Percentiles rank a stretch among this genome's conserved stretches.
phyloP scores from a whole-genome alignment of 129 eudicot species.

The Centrapalus pauciflorus region DNA sequence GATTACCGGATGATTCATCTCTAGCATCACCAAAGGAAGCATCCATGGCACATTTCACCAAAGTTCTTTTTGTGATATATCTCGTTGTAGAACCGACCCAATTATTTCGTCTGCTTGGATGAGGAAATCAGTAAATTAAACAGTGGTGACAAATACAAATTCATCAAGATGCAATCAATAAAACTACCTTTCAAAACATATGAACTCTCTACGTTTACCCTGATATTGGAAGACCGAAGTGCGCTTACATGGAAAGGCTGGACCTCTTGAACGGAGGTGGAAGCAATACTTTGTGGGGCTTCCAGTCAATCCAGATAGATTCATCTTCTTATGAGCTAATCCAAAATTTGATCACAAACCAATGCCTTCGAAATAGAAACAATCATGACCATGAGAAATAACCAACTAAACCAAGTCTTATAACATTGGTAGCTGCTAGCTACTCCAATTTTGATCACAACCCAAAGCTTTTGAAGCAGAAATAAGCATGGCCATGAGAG shows the following conservation, averaged over 20 bases:
- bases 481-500: not conserved
- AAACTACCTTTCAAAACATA: slow-evolving; percentile 39
- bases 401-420: too few species aligned
- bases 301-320: slow-evolving; percentile 57
- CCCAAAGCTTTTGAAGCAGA: slow-evolving; percentile 15
- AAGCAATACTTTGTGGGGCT: slow-evolving; percentile 51
- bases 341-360: slow-evolving; percentile 10
- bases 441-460: slow-evolving; percentile 16
- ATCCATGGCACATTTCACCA: slow-evolving; percentile 78
- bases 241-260: slow-evolving; percentile 32
- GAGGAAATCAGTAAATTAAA: slow-evolving; percentile 6
- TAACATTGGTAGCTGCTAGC: too few species aligned
- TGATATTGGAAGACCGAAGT: slow-evolving; percentile 22
- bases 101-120: slow-evolving; percentile 44
- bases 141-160: slow-evolving; percentile 11
- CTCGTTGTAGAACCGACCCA: slow-evolving; percentile 40
- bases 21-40: slow-evolving; percentile 70
- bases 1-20: slow-evolving; percentile 61
- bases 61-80: slow-evolving; percentile 25
- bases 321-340: slow-evolving; percentile 29
- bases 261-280: slow-evolving; percentile 36
- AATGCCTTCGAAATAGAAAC: slow-evolving; percentile 17
- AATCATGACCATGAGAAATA: not conserved
- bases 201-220: slow-evolving; percentile 19
- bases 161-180: not conserved